Conservation (phyloP, 352 stramenopile genomes). For the Globisporangium orthogonon region DNA sequence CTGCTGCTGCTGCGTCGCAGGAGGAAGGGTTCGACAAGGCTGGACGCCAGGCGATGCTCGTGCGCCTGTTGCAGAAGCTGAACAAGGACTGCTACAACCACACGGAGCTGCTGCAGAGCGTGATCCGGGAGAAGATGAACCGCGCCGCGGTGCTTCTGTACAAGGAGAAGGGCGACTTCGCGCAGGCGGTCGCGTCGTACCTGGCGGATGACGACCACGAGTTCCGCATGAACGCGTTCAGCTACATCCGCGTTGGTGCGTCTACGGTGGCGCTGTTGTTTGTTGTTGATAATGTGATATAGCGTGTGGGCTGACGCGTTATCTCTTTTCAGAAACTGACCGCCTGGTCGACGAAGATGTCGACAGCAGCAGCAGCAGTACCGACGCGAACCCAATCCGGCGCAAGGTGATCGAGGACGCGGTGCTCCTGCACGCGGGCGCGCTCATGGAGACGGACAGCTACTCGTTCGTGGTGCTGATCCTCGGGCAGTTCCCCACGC, state of each 20-base stretch:
- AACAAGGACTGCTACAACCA: conserved; percentile 82
- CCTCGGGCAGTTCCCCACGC: conserved; percentile 76
- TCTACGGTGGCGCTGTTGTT: neutral
- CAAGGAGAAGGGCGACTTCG: conserved; percentile 73
- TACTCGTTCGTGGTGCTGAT: conserved; percentile 86
- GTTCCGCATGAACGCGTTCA: conserved; percentile 80
- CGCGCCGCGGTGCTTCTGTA: conserved; percentile 77
- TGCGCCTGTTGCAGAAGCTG: conserved; percentile 78
- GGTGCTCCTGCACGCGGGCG: conserved; percentile 61
- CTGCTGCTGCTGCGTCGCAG: conserved; percentile 52
- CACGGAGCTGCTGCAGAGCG: conserved; percentile 54
- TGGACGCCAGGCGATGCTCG: conserved; percentile 76
- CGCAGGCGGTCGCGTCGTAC: conserved; percentile 71
- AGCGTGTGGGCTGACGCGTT: neutral
- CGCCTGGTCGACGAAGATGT: conserved; percentile 37
- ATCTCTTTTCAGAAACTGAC: conserved; percentile 26
- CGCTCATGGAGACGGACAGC: conserved; percentile 86
- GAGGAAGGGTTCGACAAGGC: conserved; percentile 83
- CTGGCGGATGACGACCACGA: conserved; percentile 75
- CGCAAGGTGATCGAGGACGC: conserved; percentile 74
- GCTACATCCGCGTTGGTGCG: conserved; percentile 59
- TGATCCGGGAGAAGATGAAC: conserved; percentile 76
- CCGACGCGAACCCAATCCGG: conserved; percentile 21
- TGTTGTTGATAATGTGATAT: neutral
- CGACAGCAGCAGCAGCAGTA: conserved; percentile 18